Evolutionary conservation across 2,329 filamentous ascomycete genomes (phyloP), one percentile per base, ranked within the genome.

Genomic region (Alternaria sp.): DNA sequence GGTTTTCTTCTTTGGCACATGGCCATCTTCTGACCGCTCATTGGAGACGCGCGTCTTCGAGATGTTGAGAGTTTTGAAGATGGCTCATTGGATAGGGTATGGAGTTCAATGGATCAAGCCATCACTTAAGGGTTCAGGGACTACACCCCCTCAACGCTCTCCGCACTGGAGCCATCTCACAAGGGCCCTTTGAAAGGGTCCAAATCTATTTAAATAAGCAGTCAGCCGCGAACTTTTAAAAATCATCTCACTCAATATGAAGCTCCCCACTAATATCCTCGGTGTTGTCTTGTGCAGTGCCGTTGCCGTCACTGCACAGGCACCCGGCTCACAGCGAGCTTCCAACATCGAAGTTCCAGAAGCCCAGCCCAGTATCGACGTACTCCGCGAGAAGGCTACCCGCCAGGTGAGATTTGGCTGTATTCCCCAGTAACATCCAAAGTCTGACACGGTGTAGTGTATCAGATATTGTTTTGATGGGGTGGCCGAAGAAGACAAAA

Each of bases 161-260:
- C 32, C 15, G 32, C 32, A 36, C 7, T 36, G 32, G n/a, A 36
- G 36, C n/a, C 8, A 40, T 40, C 36, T 6, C 36, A 17, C 36
- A 1, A 15, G 0, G 1, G 0, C n/a, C 0, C 36, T 1, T 40
- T 5, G 17, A 17, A 3, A 17, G n/a, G n/a, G 36, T 11, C 0
- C 36, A 11, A 0, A 40, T 40, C 36, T 40, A 17, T 40, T 40
- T 10, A 40, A n/a, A 10, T 9, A 40, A 3, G 3, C 32, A 36
- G 4, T 2, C 15, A 40, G 32, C 32, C 15, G 2, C 4, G 2
- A 40, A 40, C 2, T 2, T 40, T 2, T 3, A 40, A 3, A n/a
- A 40, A n/a, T 5, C 4, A 40, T 3, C 36, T 17, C 36, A 9
- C 1, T 11, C 8, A 17, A 1, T 8, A 17, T 40, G 36, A 40